Conservation (phyloP, 1,284 basidiomycete species). For the Puccinia coronata region DNA sequence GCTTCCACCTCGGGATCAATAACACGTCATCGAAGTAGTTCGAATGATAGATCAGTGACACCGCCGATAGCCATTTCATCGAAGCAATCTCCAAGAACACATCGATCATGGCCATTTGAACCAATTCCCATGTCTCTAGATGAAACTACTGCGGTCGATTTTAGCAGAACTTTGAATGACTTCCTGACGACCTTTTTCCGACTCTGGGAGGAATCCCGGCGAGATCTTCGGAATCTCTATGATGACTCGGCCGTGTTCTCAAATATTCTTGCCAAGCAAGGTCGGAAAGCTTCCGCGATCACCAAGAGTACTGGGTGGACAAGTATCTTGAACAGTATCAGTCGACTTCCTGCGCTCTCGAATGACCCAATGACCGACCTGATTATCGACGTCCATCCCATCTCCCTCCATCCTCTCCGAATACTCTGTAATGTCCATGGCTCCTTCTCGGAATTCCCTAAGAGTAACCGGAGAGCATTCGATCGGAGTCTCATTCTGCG, state of each 20-base stretch:
- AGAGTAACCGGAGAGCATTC: constrained; percentile 35
- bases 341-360: constrained; percentile 46
- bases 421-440: constrained; percentile 40
- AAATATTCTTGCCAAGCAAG: constrained; percentile 43
- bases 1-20: neutral
- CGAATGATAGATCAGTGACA: constrained; percentile 8
- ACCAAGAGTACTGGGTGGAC: constrained; percentile 47
- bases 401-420: constrained; percentile 13
- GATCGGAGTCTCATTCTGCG: constrained; percentile 44
- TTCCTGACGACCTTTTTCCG: constrained; percentile 49
- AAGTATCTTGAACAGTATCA: constrained; percentile 37
- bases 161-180: constrained; percentile 31
- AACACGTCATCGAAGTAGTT: neutral
- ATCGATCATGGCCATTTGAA: constrained; percentile 39
- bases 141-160: constrained; percentile 6
- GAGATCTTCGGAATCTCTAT: constrained; percentile 41
- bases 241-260: constrained; percentile 47
- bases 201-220: constrained; percentile 48
- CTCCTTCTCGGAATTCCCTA: constrained; percentile 47
- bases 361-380: constrained; percentile 41
- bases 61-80: neutral
- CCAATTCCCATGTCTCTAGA: constrained; percentile 27
- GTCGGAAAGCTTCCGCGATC: constrained; percentile 31
- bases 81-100: neutral
- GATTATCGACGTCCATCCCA: constrained; percentile 37